A percentile compares a stretch with the other conserved stretches of the same genome.
Evolutionary conservation across 345 rosid species (phyloP).

Genomic region (Populus tremula): DNA sequence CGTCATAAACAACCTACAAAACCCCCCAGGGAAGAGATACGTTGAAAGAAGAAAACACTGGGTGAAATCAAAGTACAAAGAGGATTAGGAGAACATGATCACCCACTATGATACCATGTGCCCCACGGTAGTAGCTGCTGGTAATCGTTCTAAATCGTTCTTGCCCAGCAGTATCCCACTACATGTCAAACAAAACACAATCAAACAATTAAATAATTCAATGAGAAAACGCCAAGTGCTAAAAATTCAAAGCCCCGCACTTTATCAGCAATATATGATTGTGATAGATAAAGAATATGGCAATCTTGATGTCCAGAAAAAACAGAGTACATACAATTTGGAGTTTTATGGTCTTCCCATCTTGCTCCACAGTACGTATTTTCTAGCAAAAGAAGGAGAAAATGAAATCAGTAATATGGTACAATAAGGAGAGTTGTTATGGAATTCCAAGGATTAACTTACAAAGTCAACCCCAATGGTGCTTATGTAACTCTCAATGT

Average conservation of each 20-base stretch:
- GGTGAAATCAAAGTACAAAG: not conserved
- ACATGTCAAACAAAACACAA: not conserved
- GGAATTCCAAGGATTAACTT: slow-evolving; percentile 19
- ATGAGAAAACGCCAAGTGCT: not conserved
- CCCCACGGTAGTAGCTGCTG: slow-evolving; percentile 22
- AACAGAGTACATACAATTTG: slow-evolving; percentile 9
- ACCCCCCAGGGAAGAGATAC: not conserved
- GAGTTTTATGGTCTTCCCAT: slow-evolving; percentile 18
- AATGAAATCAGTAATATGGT: not conserved
- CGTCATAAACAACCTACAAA: slow-evolving; percentile 63
- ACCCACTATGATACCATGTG: slow-evolving; percentile 21
- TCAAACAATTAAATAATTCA: not conserved
- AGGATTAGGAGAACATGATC: not conserved
- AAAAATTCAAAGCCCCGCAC: not conserved
- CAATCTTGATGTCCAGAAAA: not conserved
- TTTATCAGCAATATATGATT: not conserved
- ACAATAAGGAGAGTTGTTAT: not conserved
- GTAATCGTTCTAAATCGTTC: slow-evolving; percentile 19
- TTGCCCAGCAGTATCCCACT: slow-evolving; percentile 28
- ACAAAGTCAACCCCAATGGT: slow-evolving; percentile 76
- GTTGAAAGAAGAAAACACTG: not conserved
- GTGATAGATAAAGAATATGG: not conserved
- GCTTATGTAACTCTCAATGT: slow-evolving; percentile 66
- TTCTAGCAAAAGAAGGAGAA: not conserved
- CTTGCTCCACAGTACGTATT: slow-evolving; percentile 23